phyloP scores from a whole-genome alignment of 306 rosid species.

The Glycyrrhiza uralensis region DNA sequence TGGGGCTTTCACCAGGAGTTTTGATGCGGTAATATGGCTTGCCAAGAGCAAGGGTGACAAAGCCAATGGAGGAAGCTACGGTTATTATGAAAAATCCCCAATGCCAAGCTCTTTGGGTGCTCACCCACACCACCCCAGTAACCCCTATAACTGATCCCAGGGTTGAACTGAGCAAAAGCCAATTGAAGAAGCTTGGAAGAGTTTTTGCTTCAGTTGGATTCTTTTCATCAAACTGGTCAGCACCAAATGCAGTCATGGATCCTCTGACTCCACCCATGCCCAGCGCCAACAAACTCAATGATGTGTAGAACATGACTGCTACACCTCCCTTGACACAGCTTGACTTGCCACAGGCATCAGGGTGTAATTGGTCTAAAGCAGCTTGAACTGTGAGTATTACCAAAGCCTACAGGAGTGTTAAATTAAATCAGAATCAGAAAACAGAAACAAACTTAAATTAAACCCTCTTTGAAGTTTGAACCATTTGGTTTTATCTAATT shows the following conservation, averaged over 20 bases:
- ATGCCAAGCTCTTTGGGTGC: constrained; percentile 53
- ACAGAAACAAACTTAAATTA: not conserved
- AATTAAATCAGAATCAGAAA: not conserved
- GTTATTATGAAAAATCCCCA: constrained; percentile 72
- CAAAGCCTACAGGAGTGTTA: constrained; percentile 69
- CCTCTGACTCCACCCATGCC: constrained; percentile 81
- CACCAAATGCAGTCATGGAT: constrained; percentile 73
- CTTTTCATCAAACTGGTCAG: constrained; percentile 69
- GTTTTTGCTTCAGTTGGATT: constrained; percentile 60
- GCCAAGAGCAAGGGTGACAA: constrained; percentile 55
- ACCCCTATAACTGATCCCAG: constrained; percentile 65
- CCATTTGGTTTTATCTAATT: not conserved
- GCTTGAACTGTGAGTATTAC: constrained; percentile 61
- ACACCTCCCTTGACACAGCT: constrained; percentile 58
- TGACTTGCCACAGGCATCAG: constrained; percentile 39
- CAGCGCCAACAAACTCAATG: constrained; percentile 53
- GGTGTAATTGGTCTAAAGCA: constrained; percentile 42
- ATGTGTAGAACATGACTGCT: constrained; percentile 52
- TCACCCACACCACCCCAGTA: constrained; percentile 64
- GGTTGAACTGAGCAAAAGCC: constrained; percentile 58
- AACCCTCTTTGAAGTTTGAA: not conserved
- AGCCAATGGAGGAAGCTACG: constrained; percentile 50
- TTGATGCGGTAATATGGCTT: constrained; percentile 69
- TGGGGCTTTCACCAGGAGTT: constrained; percentile 57
- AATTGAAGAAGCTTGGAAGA: constrained; percentile 65